Evolutionary conservation across 148 eudicot species (phyloP), one percentile per base, ranked within the genome.

Genomic region (Vaccinium macrocarpon): DNA sequence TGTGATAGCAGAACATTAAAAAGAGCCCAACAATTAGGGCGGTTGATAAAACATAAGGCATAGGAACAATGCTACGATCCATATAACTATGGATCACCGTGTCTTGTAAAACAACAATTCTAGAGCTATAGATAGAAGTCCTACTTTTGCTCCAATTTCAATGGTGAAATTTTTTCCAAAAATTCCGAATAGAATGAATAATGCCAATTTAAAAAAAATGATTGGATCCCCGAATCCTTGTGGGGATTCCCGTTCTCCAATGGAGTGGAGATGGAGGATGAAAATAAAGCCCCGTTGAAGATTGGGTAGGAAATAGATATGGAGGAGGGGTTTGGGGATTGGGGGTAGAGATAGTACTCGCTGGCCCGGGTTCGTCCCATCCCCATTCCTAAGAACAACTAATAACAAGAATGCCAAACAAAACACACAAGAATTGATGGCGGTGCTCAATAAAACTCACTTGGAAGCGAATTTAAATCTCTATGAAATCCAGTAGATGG

Each of bases 391-490:
- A n/a, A n/a, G n/a, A n/a, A n/a, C n/a, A n/a, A n/a, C n/a, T n/a
- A n/a, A n/a, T n/a, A n/a, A n/a, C 23, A 23, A 52, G 23, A 72
- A 18, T 10, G n/a, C 48, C 8, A 46, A 16, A 70, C 7, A 79
- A 19, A 46, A 72, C 42, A 42, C 4, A 18, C 42, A 16, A 10
- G 48, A 49, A 84, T 9, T 29, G 53, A 55, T 27, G 61, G 23
- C 10, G 8, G 2, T 29, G 46, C 64, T 27, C 15, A 80, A 83
- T 59, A 75, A 83, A 14, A 84, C 91, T 87, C 71, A 90, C 92
- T 90, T 12, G 91, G 92, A 27, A 90, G 85, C 71, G 78, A 87
- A 59, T 85, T 86, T 53, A 90, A 86, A 83, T 89, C 92, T 61
- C 82, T 87, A 59, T 89, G 92, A 87, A 89, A 89, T 25, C 82